These are phyloP conservation scores for Arthrinium phaeospermum DNA, from an alignment of 2,329 filamentous ascomycete species.

Conservation along the genomic window DNA sequence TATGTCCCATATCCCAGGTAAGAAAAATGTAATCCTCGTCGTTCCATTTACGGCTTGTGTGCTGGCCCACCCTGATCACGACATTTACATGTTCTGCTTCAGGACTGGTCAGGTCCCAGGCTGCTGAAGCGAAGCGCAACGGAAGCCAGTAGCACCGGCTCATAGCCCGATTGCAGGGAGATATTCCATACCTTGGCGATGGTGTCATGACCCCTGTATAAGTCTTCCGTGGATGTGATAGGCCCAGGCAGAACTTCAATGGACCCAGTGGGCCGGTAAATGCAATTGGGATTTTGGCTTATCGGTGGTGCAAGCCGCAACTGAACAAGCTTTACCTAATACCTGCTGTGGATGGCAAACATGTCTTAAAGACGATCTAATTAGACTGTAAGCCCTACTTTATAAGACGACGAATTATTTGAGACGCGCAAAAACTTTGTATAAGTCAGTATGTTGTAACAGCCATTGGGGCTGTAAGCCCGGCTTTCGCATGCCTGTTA, in stretches of 20 bases:
- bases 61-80: conserved; percentile 14
- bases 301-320: not conserved
- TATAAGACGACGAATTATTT: too few species aligned
- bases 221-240: not conserved
- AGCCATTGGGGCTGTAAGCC: too few species aligned
- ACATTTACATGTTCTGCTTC: not conserved
- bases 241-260: not conserved
- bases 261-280: not conserved
- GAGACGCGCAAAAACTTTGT: too few species aligned
- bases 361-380: too few species aligned
- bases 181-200: conserved; percentile 8
- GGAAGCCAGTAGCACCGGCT: not conserved
- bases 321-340: not conserved
- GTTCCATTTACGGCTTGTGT: conserved; percentile 14
- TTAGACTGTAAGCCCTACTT: too few species aligned
- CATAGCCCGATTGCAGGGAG: conserved; percentile 1
- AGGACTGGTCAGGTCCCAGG: not conserved
- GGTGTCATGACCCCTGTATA: conserved; percentile 14
- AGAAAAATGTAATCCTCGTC: not conserved
- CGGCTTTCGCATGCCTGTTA: too few species aligned
- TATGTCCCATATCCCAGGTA: not conserved
- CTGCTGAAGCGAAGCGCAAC: not conserved
- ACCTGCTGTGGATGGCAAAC: not conserved
- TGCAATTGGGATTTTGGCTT: not conserved
- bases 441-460: too few species aligned